Evolutionary conservation across 768 basidiomycete species (phyloP), one percentile per base, ranked within the genome.

Genomic region (Lentinula aciculospora): DNA sequence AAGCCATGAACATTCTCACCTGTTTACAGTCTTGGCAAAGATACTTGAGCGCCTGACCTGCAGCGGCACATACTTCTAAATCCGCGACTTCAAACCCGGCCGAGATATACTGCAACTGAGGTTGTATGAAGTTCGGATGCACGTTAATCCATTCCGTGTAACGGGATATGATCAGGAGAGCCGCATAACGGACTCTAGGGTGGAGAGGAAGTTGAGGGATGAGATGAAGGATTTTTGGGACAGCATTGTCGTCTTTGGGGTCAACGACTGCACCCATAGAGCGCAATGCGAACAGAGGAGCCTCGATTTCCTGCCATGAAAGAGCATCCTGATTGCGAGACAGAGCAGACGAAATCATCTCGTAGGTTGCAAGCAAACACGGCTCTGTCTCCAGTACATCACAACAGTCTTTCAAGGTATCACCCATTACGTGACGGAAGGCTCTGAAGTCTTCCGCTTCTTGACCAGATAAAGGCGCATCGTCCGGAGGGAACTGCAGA

Each of bases 391-490:
- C 90, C 45, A 99, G 81, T 47, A 99, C 94, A 61, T 87, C 82
- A 71, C 97, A 99, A 68, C 97, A 98, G 68, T 99, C 97, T 72
- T 99, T 99, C 62, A 99, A 80, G 3, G 97, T 98, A 69, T 99
- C 95, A 37, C 97, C 97, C 92, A 99, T 98, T 60, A 94, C 86
- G 75, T 99, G 97, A 48, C 97, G 81, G 78, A 99, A 99, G 3
- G 85, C 82, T 21, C 97, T 83, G 80, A 98, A 99, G 65, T 89
- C 87, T 56, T 99, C 97, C 4, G 88, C 82, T 68, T 98, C 97
- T 72, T 95, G 92, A 17, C 86, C 84, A 19, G 81, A 78, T 63
- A 94, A 69, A 42, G 81, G 70, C 17, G 75, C 68, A 9, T 81
- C 65, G 61, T 98, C 93, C 5, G 82, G 64, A 17, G 97, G 95